A percentile compares a stretch with the other conserved stretches of the same genome.
These are phyloP conservation scores for Globisporangium orthogonon DNA, from an alignment of 352 stramenopile species.

Conservation along the genomic window DNA sequence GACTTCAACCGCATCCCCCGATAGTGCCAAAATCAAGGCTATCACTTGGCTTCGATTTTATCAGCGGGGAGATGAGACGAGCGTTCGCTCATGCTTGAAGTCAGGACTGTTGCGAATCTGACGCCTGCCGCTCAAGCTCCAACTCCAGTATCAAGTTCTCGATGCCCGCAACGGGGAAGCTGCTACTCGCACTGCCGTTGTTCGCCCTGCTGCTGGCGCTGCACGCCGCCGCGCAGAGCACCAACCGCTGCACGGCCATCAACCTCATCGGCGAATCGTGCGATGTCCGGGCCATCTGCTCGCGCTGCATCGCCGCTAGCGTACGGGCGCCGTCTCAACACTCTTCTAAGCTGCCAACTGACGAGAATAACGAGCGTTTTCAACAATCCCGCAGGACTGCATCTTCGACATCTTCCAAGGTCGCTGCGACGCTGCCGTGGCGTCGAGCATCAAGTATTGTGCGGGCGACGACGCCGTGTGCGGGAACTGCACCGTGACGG, in stretches of 20 bases:
- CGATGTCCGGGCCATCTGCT: constrained; percentile 34
- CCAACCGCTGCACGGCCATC: constrained; percentile 21
- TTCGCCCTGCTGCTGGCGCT: background rate
- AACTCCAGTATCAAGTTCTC: background rate
- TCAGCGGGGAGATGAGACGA: too few species aligned
- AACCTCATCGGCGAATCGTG: constrained; percentile 28
- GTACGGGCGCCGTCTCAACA: constrained; percentile 10
- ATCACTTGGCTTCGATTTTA: too few species aligned
- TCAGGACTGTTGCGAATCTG: too few species aligned
- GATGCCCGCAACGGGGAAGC: background rate
- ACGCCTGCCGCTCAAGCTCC: too few species aligned
- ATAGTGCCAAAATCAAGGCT: too few species aligned
- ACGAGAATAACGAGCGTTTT: background rate
- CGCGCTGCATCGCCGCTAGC: constrained; percentile 24
- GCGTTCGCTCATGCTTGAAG: too few species aligned
- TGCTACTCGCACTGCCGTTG: background rate
- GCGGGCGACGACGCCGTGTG: constrained; percentile 18
- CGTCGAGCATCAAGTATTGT: constrained; percentile 22
- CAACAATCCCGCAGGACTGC: constrained; percentile 21
- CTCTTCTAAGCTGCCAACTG: too few species aligned
- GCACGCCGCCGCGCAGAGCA: background rate
- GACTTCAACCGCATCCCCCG: too few species aligned
- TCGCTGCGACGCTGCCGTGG: constrained; percentile 18
- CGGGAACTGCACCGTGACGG: constrained; percentile 20
- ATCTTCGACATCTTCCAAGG: constrained; percentile 26